Evolutionary conservation across 169 alveolate species (phyloP).

Genomic region (Cryptosporidium felis): DNA sequence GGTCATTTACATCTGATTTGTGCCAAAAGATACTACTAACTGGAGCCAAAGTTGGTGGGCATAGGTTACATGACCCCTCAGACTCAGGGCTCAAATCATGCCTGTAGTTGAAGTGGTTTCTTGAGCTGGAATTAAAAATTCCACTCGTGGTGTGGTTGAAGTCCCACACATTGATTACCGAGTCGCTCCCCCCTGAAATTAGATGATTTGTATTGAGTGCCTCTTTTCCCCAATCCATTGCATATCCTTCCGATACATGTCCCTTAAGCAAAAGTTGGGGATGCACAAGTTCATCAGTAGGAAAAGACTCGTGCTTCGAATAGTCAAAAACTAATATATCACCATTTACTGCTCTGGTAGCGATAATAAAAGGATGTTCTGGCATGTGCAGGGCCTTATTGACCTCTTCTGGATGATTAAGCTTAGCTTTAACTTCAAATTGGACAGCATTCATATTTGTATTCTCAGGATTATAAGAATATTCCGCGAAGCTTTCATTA

Average conservation of each 20-base stretch:
- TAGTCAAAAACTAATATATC: slow-evolving; percentile 90
- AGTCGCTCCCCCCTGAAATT: slow-evolving; percentile 91
- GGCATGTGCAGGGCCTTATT: slow-evolving; percentile 91
- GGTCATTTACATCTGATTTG: slow-evolving; percentile 82
- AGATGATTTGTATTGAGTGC: slow-evolving; percentile 79
- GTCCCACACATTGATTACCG: slow-evolving; percentile 89
- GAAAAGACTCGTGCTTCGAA: slow-evolving; percentile 91
- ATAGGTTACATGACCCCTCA: slow-evolving; percentile 47
- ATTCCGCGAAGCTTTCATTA: slow-evolving; percentile 81
- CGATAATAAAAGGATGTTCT: slow-evolving; percentile 87
- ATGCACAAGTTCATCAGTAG: slow-evolving; percentile 83
- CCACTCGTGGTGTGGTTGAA: slow-evolving; percentile 75
- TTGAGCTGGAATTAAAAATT: slow-evolving; percentile 7
- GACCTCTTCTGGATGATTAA: slow-evolving; percentile 72
- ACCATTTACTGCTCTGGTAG: slow-evolving; percentile 90
- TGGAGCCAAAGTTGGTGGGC: slow-evolving; percentile 65
- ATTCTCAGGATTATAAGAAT: slow-evolving; percentile 70
- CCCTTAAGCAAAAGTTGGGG: slow-evolving; percentile 91
- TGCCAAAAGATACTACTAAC: slow-evolving; percentile 75
- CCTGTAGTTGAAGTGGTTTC: slow-evolving; percentile 1
- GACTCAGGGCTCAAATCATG: neutral
- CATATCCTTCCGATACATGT: slow-evolving; percentile 92
- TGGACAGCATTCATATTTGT: slow-evolving; percentile 71
- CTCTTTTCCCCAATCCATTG: slow-evolving; percentile 86
- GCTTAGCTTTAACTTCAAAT: slow-evolving; percentile 84